A percentile compares a stretch with the other conserved stretches of the same genome.
These are phyloP conservation scores for Polyporus tsugae DNA, from an alignment of 1,284 basidiomycete genomes.

Conservation along the genomic window DNA sequence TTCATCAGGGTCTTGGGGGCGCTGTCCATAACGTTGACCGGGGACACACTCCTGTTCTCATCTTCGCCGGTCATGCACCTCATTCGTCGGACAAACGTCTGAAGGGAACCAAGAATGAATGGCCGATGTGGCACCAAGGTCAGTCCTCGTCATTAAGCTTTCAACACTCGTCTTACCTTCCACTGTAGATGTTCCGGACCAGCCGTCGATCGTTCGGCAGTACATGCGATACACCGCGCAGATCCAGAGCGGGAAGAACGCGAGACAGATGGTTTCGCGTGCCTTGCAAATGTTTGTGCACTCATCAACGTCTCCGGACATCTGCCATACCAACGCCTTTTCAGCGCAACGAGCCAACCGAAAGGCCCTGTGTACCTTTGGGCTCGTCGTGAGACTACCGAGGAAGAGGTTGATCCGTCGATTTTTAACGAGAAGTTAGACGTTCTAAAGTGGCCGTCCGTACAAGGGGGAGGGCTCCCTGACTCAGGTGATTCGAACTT, in stretches of 20 bases:
- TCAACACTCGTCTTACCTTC: no score
- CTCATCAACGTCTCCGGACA: background rate
- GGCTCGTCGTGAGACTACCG: conserved; percentile 75
- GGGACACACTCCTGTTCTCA: conserved; percentile 68
- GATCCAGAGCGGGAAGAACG: conserved; percentile 60
- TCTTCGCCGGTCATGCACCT: conserved; percentile 75
- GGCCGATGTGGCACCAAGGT: conserved; percentile 79
- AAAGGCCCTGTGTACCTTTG: conserved; percentile 78
- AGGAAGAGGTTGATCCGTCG: conserved; percentile 61
- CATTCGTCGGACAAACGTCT: conserved; percentile 62
- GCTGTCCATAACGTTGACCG: conserved; percentile 77
- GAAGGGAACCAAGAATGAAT: conserved; percentile 73
- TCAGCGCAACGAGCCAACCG: conserved; percentile 69
- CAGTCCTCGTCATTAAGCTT: no score
- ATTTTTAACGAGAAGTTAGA: conserved; percentile 43
- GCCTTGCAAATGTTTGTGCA: conserved; percentile 64
- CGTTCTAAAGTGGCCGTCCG: conserved; percentile 55
- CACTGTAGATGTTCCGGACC: no score
- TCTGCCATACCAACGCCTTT: background rate
- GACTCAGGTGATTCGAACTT: conserved; percentile 46
- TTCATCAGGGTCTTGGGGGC: conserved; percentile 51
- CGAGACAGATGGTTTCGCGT: conserved; percentile 59
- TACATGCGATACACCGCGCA: conserved; percentile 68
- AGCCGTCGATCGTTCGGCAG: no score
- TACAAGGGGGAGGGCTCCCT: conserved; percentile 61